Conservation (phyloP, 768 basidiomycete genomes). For the Mycena floridula region DNA sequence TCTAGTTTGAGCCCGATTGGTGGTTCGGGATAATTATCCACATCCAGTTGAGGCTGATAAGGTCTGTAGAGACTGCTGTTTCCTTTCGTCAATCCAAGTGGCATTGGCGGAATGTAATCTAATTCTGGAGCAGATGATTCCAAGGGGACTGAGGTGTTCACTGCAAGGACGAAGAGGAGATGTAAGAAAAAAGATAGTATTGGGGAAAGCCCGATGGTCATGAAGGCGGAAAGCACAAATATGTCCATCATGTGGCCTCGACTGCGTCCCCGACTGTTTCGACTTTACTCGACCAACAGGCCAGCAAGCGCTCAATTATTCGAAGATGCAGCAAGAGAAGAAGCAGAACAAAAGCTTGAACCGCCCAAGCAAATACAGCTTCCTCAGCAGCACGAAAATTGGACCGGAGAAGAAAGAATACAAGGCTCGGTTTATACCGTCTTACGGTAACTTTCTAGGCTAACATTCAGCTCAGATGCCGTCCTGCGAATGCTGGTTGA, state of each 20-base stretch:
- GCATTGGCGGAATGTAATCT: not conserved
- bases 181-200: not conserved
- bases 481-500: slow-evolving; percentile 83
- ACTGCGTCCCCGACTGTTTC: too few relatives aligned
- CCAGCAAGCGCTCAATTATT: slow-evolving; percentile 63
- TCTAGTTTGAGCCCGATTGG: slow-evolving; percentile 51
- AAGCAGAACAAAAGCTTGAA: slow-evolving; percentile 25
- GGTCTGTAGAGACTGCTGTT: not conserved
- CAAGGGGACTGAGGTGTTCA: not conserved
- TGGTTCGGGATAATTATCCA: slow-evolving; percentile 51
- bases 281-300: too few relatives aligned
- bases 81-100: not conserved
- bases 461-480: too few relatives aligned
- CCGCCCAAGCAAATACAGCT: slow-evolving; percentile 15
- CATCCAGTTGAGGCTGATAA: slow-evolving; percentile 46
- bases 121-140: not conserved
- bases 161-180: not conserved
- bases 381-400: slow-evolving; percentile 53
- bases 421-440: too few relatives aligned
- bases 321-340: slow-evolving; percentile 54
- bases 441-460: too few relatives aligned
- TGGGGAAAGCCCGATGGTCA: not conserved
- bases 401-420: slow-evolving; percentile 72
- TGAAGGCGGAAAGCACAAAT: not conserved
- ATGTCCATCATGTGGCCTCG: too few relatives aligned